Base-by-base conservation (phyloP, 2,329 filamentous ascomycete species). In the Volutella citrinella region DNA sequence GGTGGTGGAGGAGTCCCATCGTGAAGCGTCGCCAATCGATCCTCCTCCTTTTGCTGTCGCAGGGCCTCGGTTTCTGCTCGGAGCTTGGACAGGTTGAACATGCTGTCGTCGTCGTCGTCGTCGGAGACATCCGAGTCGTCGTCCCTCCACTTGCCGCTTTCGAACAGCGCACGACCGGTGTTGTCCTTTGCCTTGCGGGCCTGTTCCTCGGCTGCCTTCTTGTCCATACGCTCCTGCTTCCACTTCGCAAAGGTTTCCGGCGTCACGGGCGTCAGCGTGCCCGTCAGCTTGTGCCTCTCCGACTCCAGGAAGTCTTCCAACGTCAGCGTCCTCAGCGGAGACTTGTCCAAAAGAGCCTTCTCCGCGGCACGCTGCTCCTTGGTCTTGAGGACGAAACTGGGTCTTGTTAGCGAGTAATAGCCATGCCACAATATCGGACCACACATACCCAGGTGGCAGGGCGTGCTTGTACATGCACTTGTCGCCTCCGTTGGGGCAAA, bases 401-500 rank as follows among this genome's bases (percentile, higher is more conserved):
- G 29, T 20, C 20, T 13, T 27, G 46, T 62, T 45, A 63, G 59
- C 29, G 29, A 28, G 10, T 5, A 15, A 8, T 13, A 27, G 4
- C 10, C 19, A 4, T 10, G 31, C 18, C 12, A 9, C 19, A 19
- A 25, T 13, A n/a, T 19, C 12, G 11, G 19, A 21, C 40, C 14
- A 40, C 33, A 78, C 85, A 57, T 79, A 94, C 87, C 93, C 93
- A 56, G 90, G 86, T 52, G 94, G 93, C 54, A 98, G 74, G 55
- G 86, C 89, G 64, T 98, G 93, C 67, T 86, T 90, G 62, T 98
- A 98, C 84, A 93, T 97, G 84, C 93, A 98, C 66, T 95, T 87
- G 60, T 98, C 85, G 45, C 87, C 91, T 47, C 89, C 90, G 57
- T 97, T 97, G 28, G 93, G 93, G 76, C 93, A 98, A 40, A 81